Conservation (phyloP, 164 flowering plant genomes). For the Malania oleifera region DNA sequence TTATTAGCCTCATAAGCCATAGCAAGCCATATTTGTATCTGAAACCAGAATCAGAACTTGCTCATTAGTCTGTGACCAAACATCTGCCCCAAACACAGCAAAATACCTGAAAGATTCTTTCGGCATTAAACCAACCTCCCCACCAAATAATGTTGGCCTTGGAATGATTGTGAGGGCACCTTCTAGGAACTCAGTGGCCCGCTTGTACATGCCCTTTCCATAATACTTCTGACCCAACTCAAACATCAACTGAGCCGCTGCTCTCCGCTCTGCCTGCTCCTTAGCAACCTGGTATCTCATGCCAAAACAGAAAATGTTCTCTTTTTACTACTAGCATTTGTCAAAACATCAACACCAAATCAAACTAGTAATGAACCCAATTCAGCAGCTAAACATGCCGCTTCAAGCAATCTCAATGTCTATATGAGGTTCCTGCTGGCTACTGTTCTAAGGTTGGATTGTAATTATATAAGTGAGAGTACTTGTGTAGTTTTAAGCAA, state of each 20-base stretch:
- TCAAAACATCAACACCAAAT: neutral
- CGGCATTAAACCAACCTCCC: conserved; percentile 63
- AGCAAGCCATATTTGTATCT: conserved; percentile 99
- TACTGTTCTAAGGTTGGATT: no score
- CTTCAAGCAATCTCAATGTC: no score
- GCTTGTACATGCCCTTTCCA: conserved; percentile 77
- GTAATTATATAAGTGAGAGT: no score
- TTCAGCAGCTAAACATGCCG: neutral
- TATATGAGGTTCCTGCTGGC: no score
- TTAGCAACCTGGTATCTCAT: conserved; percentile 59
- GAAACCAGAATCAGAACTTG: conserved; percentile 15
- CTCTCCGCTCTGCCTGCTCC: conserved; percentile 91
- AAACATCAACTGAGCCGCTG: conserved; percentile 81
- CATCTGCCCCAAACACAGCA: neutral
- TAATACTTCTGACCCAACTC: conserved; percentile 95
- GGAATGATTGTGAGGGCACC: conserved; percentile 93
- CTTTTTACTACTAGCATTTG: neutral
- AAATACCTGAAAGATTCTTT: neutral
- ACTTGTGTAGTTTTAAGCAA: no score
- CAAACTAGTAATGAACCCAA: neutral
- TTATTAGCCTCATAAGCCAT: conserved; percentile 98
- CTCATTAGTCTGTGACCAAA: conserved; percentile 1
- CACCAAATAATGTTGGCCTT: conserved; percentile 77
- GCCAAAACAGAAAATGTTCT: neutral
- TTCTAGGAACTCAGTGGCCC: conserved; percentile 85